Conservation (phyloP, 169 alveolate species). For the Miamiensis avidus region DNA sequence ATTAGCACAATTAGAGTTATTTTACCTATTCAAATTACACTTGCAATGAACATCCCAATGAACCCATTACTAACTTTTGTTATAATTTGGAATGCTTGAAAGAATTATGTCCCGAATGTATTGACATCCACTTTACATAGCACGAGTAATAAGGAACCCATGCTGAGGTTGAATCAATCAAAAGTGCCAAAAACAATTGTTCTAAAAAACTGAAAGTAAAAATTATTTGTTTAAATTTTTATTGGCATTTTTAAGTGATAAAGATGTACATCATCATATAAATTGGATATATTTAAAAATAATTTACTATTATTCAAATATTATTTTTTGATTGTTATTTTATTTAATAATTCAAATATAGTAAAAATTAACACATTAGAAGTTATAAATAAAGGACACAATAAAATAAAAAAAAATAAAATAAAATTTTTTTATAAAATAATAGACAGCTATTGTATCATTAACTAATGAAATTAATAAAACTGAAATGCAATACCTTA, state of each 20-base stretch:
- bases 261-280: too few species aligned
- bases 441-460: not conserved
- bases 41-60: conserved; percentile 33
- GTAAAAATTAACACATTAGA: too few species aligned
- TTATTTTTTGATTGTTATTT: too few species aligned
- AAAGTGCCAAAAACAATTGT: conserved; percentile 13
- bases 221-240: too few species aligned
- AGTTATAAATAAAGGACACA: too few species aligned
- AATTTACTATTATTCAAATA: too few species aligned
- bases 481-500: conserved; percentile 14
- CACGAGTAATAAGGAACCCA: not conserved
- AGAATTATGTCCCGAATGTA: conserved; percentile 23
- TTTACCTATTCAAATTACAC: not conserved
- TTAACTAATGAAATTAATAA: conserved; percentile 2
- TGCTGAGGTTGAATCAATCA: not conserved
- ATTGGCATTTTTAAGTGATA: too few species aligned
- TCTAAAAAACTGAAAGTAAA: conserved; percentile 12
- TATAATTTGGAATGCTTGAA: conserved; percentile 32
- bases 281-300: too few species aligned
- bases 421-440: too few species aligned
- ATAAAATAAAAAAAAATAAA: too few species aligned
- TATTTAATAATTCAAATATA: too few species aligned
- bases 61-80: conserved; percentile 36
- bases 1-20: not conserved
- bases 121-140: not conserved